phyloP scores from a whole-genome alignment of 352 stramenopile genomes.

The Pythium pectinolyticum region DNA sequence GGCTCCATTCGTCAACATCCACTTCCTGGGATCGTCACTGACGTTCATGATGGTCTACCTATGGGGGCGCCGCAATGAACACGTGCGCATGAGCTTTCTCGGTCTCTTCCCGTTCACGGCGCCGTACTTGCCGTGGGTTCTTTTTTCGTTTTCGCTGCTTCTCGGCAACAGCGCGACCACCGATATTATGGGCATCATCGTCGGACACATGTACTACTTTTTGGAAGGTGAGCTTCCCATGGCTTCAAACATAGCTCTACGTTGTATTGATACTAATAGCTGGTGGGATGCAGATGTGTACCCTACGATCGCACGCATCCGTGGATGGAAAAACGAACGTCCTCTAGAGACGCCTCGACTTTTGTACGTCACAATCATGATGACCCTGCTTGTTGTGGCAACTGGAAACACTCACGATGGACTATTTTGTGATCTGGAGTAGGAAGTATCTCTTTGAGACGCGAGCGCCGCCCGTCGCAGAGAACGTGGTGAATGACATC shows the following conservation, averaged over 20 bases:
- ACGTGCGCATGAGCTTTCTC: conserved; percentile 98
- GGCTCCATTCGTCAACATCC: conserved; percentile 95
- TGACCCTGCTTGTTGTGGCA: conserved; percentile 22
- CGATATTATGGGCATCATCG: conserved; percentile 98
- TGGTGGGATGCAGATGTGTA: conserved; percentile 97
- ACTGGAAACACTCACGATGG: no score
- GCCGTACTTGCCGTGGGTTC: conserved; percentile 98
- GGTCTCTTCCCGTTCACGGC: conserved; percentile 98
- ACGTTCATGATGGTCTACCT: conserved; percentile 99
- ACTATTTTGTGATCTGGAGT: conserved; percentile 3
- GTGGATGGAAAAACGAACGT: conserved; percentile 92
- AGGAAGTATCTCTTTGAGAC: conserved; percentile 70
- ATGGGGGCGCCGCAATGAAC: conserved; percentile 94
- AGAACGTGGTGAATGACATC: conserved; percentile 66
- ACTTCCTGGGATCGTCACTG: conserved; percentile 97
- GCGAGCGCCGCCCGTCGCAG: conserved; percentile 41
- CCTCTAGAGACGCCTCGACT: conserved; percentile 91
- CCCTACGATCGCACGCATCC: conserved; percentile 94
- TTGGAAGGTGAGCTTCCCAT: conserved; percentile 79
- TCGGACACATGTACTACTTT: conserved; percentile 99
- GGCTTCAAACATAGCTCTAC: no score
- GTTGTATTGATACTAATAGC: no score
- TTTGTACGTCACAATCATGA: conserved; percentile 56
- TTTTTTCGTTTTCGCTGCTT: conserved; percentile 96
- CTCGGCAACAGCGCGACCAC: conserved; percentile 95